Evolutionary conservation across 805 yeast species (phyloP), one percentile per base, ranked within the genome.

Genomic region (Torulaspora quercuum): DNA sequence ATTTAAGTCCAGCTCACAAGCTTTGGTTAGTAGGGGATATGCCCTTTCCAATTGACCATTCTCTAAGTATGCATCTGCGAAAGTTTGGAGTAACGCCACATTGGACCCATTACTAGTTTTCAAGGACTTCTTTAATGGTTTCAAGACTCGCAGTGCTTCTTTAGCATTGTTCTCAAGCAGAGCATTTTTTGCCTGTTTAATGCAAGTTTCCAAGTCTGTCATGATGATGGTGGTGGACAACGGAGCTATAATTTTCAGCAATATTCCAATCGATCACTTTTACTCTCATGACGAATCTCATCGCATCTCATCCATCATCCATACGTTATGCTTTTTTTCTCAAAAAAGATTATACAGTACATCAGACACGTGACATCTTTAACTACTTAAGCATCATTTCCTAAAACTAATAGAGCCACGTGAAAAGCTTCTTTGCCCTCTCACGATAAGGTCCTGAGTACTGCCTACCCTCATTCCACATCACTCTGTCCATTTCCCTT

Each of bases 61-160:
- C 57, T 92, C 98, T 34, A 90, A 68, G 38, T 82, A 74, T 3
- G 81, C 72, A 57, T 89, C 96, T 6, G 92, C 95, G 29, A 77
- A 70, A 5, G 73, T 49, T 50, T 80, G 81, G 34, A 80, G 55
- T 44, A 61, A 66, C 7, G 55, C 64, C 25, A 79, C 70, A 36
- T 65, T 65, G 1, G 71, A 60, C 21, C 41, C 38, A 37, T 49
- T 53, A 22, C 46, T 43, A 13, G 35, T 21, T 12, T 54, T 42
- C 23, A 59, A 28, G 5, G 52, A 41, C 33, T 54, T 58, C 33
- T 54, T 59, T 25, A 52, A 58, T 9, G 64, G 59, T 41, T 62
- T 65, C 17, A 67, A 45, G 10, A 59, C 41, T 29, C 52, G 57
- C 26, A 65, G 35, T 1, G 71, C 70, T 19, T 59, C 64, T 37